Evolutionary conservation across 169 alveolate species (phyloP), one percentile per base, ranked within the genome.

Genomic region (Plasmodium vivax): DNA sequence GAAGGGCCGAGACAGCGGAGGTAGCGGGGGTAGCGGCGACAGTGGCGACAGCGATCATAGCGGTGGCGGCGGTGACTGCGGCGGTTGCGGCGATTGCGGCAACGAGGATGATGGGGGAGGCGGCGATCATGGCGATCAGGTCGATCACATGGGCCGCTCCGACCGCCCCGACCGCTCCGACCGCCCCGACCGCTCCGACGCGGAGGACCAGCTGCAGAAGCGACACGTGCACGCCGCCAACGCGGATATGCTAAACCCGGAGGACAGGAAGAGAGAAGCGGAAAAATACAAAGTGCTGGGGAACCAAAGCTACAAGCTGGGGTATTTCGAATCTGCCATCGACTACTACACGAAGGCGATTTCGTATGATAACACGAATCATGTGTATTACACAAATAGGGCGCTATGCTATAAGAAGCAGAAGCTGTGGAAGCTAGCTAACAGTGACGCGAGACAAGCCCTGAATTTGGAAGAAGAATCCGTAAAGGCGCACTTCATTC

Each of bases 391-490:
- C 88, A 97, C 98, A 9, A 97, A 97, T 90, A 77, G 98, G 51
- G 98, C 98, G 3, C 95, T 97, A 23, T 97, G 98, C 71, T 97
- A 96, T 94, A 97, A 97, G 83, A 95, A 95, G 75, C 97, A 96
- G 92, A 87, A 90, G 34, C 79, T 95, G 72, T 97, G 98, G 97
- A 88, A 85, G 71, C 87, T 96, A 95, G 98, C 96, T 3, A 96
- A 95, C 43, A 79, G 94, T 43, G 98, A 97, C 72, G 97, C 97
- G 16, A 83, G 97, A 14, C 95, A 87, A 32, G 98, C 98, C 12
- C 85, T 96, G 87, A 95, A 96, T 58, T 96, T 97, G 51, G 98
- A 97, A 51, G 97, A 93, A 77, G 96, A 96, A 72, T 96, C 97
- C 14, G 97, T 97, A 12, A 97, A 97, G 92, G 98, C 98, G 0